Evolutionary conservation across 2,329 filamentous ascomycete species (phyloP).

Genomic region (Xylariaceae sp.): DNA sequence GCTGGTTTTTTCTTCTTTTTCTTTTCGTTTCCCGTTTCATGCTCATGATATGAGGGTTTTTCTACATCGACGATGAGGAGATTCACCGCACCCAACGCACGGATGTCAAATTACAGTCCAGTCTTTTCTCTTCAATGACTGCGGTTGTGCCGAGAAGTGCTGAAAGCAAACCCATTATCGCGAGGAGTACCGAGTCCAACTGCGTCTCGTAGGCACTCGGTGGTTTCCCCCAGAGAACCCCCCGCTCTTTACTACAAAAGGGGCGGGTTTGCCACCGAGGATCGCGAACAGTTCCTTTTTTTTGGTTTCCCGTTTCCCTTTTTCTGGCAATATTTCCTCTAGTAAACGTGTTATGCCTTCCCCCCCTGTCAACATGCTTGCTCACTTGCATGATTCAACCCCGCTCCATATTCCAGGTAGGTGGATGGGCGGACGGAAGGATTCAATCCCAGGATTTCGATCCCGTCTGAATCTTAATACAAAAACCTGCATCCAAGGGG

Average conservation of each 20-base stretch:
- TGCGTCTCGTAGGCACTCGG: conserved; percentile 31
- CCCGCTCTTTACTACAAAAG: conserved; percentile 11
- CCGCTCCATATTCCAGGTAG: too few relatives aligned
- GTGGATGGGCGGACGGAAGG: too few relatives aligned
- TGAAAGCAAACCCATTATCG: conserved; percentile 56
- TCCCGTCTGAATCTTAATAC: too few relatives aligned
- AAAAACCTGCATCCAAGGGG: too few relatives aligned
- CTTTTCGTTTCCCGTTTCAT: background rate
- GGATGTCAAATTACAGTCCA: conserved; percentile 99
- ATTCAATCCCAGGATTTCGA: too few relatives aligned
- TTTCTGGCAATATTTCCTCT: background rate
- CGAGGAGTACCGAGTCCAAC: conserved; percentile 34
- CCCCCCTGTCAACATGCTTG: too few relatives aligned
- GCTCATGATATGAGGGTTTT: background rate
- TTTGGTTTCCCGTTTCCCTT: background rate
- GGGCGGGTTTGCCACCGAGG: conserved; percentile 26
- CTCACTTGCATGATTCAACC: too few relatives aligned
- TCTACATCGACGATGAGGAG: background rate
- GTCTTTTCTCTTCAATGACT: conserved; percentile 65
- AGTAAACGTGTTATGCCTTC: too few relatives aligned
- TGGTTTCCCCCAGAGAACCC: conserved; percentile 14
- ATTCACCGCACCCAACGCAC: conserved; percentile 48
- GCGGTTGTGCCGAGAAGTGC: conserved; percentile 99
- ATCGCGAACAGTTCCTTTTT: conserved; percentile 31
- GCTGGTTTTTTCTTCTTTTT: conserved; percentile 6